A percentile compares a stretch with the other conserved stretches of the same genome.
Evolutionary conservation across 2,329 filamentous ascomycete species (phyloP).

Genomic region (Amesomyces nigricolor): DNA sequence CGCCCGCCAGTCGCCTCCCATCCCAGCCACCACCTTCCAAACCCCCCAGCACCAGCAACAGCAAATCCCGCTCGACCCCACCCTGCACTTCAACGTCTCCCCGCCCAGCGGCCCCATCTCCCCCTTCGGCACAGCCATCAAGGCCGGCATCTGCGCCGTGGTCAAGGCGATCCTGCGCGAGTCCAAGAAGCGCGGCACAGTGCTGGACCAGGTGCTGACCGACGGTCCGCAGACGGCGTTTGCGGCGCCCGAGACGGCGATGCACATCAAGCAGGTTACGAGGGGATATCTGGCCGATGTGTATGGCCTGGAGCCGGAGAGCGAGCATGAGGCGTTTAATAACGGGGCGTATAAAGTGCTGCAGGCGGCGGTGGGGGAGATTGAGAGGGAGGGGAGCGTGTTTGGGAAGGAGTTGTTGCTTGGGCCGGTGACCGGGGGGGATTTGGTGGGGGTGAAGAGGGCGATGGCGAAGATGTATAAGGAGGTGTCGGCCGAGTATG

Average conservation of each 20-base stretch:
- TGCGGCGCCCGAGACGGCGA: background rate
- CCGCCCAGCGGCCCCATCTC: background rate
- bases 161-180: background rate
- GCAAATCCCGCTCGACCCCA: constrained; percentile 7
- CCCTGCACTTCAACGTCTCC: constrained; percentile 9
- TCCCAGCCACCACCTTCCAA: background rate
- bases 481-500: constrained; percentile 1
- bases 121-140: constrained; percentile 3
- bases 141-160: constrained; percentile 8
- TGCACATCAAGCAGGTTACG: constrained; percentile 3
- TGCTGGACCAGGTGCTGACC: constrained; percentile 3
- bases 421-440: background rate
- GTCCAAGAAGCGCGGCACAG: background rate
- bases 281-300: background rate
- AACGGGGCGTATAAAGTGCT: constrained; percentile 9
- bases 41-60: background rate
- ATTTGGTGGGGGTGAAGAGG: background rate
- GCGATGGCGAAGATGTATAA: constrained; percentile 7
- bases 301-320: background rate
- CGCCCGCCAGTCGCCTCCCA: background rate
- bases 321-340: constrained; percentile 4
- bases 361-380: constrained; percentile 6
- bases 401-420: constrained; percentile 10
- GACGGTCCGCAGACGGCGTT: constrained; percentile 9
- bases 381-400: background rate